These are phyloP conservation scores for Dothistroma septosporum DNA, from an alignment of 2,329 filamentous ascomycete genomes.

Conservation along the genomic window DNA sequence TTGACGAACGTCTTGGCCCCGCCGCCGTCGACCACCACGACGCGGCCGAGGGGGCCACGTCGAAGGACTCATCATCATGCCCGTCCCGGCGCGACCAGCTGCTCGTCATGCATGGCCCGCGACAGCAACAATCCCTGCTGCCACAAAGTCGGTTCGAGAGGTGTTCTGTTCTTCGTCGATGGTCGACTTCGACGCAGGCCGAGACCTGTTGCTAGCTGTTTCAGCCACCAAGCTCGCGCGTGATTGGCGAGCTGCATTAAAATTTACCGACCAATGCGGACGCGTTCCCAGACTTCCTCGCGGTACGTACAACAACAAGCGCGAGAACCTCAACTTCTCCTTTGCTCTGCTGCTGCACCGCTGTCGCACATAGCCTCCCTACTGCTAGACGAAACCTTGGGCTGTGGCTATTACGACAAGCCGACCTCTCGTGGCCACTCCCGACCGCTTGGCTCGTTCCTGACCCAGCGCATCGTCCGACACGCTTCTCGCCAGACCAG, in stretches of 20 bases:
- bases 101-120: conserved; percentile 2
- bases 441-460: conserved; percentile 1
- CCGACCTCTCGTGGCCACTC: neutral
- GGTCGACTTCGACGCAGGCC: neutral
- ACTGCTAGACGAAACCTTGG: neutral
- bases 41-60: no score
- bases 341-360: conserved; percentile 4
- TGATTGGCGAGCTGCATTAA: neutral
- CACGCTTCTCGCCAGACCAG: neutral
- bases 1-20: neutral
- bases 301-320: no score
- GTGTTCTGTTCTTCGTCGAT: neutral
- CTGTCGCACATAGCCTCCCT: neutral
- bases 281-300: neutral
- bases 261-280: neutral
- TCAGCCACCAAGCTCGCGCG: neutral
- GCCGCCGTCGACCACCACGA: neutral
- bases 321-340: neutral
- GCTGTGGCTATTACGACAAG: neutral
- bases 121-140: neutral
- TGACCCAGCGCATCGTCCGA: neutral
- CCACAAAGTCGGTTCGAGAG: neutral
- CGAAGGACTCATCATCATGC: neutral
- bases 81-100: neutral
- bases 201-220: neutral